Evolutionary conservation across 768 basidiomycete genomes (phyloP).

Genomic region (Suillus cothurnatus): DNA sequence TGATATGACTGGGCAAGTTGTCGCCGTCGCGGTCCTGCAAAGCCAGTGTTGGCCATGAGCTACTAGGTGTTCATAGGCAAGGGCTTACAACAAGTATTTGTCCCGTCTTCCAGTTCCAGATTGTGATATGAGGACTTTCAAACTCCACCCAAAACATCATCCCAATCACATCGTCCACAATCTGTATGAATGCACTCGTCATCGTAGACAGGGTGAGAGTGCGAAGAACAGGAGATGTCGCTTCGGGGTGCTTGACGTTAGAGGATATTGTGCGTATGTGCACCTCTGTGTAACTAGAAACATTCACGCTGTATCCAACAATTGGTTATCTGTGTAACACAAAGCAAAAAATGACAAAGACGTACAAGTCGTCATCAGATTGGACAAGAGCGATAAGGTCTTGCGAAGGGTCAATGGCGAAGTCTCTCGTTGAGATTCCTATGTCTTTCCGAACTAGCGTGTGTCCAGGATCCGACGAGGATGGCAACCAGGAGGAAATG

Average conservation of each 20-base stretch:
- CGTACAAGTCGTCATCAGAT: conserved; percentile 24
- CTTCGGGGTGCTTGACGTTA: conserved; percentile 44
- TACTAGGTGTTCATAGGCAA: background rate
- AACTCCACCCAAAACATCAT: conserved; percentile 42
- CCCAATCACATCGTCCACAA: conserved; percentile 56
- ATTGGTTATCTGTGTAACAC: background rate
- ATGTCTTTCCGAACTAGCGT: conserved; percentile 36
- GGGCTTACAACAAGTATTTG: conserved; percentile 43
- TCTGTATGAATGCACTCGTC: conserved; percentile 45
- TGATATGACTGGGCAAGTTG: conserved; percentile 30
- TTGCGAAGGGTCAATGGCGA: conserved; percentile 68
- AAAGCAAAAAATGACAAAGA: background rate
- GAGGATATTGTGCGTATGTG: conserved; percentile 48
- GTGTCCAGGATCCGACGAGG: conserved; percentile 11
- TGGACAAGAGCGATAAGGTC: conserved; percentile 53
- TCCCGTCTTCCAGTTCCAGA: conserved; percentile 57
- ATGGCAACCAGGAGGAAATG: conserved; percentile 24
- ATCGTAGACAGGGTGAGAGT: conserved; percentile 25
- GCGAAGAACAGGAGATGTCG: conserved; percentile 32
- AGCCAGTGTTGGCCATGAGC: background rate
- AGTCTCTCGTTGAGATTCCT: conserved; percentile 49
- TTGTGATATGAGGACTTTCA: conserved; percentile 25
- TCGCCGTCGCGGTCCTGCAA: conserved; percentile 31
- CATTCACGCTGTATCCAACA: background rate
- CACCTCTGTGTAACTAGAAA: conserved; percentile 32